Evolutionary conservation across 2,329 filamentous ascomycete species (phyloP).

Genomic region (Fusarium proliferatum): DNA sequence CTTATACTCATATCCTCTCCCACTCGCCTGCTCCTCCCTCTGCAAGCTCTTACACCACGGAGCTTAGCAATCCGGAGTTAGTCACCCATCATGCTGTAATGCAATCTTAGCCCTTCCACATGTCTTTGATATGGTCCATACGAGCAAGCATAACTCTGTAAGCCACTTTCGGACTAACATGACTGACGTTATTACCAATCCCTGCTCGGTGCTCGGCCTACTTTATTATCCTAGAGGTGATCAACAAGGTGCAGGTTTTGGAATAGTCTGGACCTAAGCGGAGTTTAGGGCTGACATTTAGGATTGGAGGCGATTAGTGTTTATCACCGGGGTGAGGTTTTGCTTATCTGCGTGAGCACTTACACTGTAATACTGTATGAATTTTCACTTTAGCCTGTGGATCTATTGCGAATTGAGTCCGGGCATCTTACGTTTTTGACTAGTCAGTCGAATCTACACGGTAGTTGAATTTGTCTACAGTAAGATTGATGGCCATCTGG

Average conservation of each 20-base stretch:
- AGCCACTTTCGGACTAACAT: constrained; percentile 34
- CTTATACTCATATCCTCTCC: constrained; percentile 28
- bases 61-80: constrained; percentile 30
- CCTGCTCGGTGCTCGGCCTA: constrained; percentile 26
- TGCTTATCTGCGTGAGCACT: neutral
- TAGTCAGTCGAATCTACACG: neutral
- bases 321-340: constrained; percentile 30
- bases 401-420: neutral
- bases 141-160: constrained; percentile 1
- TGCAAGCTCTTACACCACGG: constrained; percentile 5
- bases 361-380: neutral
- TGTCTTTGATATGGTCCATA: neutral
- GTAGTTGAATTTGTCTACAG: neutral
- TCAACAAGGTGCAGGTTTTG: neutral
- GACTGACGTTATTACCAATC: constrained; percentile 41
- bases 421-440: neutral
- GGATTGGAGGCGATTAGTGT: constrained; percentile 31
- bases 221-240: neutral
- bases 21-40: neutral
- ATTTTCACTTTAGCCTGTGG: neutral
- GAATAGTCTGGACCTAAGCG: constrained; percentile 29
- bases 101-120: neutral
- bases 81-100: neutral
- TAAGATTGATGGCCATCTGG: neutral
- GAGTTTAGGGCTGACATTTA: constrained; percentile 41